A percentile compares a stretch with the other conserved stretches of the same genome.
Evolutionary conservation across 1,139 yeast genomes (phyloP).

Genomic region (Yamadazyma sp.): DNA sequence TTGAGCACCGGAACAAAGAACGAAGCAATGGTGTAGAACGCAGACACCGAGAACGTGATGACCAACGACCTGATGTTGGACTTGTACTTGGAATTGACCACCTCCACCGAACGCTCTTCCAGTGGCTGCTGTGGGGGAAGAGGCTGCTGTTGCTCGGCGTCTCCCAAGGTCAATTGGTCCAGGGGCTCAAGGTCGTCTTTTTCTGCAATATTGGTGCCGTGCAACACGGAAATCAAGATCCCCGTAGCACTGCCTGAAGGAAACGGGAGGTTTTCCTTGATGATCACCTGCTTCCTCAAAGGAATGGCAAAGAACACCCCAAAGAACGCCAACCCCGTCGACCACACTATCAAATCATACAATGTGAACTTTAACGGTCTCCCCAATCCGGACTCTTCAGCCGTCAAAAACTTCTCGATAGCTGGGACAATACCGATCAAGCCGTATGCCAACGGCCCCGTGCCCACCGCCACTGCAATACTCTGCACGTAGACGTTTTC

Average conservation of each 20-base stretch:
- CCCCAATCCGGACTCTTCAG: conserved; percentile 72
- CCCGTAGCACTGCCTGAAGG: conserved; percentile 98
- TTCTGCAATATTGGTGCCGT: conserved; percentile 59
- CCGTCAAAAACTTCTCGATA: conserved; percentile 79
- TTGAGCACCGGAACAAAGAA: conserved; percentile 73
- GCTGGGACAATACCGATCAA: conserved; percentile 97
- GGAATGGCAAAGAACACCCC: conserved; percentile 96
- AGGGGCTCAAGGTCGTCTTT: conserved; percentile 24
- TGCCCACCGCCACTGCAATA: conserved; percentile 94
- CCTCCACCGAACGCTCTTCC: neutral
- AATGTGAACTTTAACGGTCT: conserved; percentile 37
- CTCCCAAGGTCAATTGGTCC: neutral
- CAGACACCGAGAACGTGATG: conserved; percentile 65
- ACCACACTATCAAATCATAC: conserved; percentile 71
- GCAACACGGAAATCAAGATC: conserved; percentile 82
- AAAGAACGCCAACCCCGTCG: conserved; percentile 81
- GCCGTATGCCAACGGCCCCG: conserved; percentile 95
- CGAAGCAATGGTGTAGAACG: conserved; percentile 67
- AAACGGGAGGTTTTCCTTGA: conserved; percentile 81
- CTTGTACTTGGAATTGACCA: conserved; percentile 29
- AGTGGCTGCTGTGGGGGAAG: neutral
- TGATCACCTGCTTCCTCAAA: conserved; percentile 78
- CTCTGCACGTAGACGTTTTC: conserved; percentile 93
- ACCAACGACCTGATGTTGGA: conserved; percentile 59
- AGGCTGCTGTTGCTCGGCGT: neutral